Base-by-base conservation (phyloP, 768 basidiomycete genomes). In the Psilocybe cyanescens region DNA sequence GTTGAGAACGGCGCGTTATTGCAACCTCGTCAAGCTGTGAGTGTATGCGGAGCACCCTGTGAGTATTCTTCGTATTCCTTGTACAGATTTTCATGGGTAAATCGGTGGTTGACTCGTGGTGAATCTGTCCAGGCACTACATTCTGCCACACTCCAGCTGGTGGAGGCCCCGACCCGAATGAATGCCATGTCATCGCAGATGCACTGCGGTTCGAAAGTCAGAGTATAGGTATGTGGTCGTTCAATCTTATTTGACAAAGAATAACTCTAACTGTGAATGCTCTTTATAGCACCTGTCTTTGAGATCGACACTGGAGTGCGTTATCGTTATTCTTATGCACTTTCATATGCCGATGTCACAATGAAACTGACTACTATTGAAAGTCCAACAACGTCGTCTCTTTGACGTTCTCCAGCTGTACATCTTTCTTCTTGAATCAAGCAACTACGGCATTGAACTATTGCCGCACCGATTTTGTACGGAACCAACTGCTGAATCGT, bases 391-490 rank as follows among this genome's bases (percentile, higher is more conserved):
- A 68, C 79, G 48, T 59, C 48, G 65, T 72, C 12, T 75, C 66
- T 6, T 24, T 84, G 77, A 66, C 72, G 28, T 84, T 76, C 67
- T 35, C 67, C 9, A 75, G 69, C 61, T 84, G 81, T 71, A 66
- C 73, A 55, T 74, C 79, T 8, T 83, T 82, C 75, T 79, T 83
- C 69, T 69, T 80, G 53, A 82, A 84, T 67, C 83, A 83, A 65
- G 78, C 77, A 50, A 60, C 68, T 59, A 69, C 56, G 24, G 59
- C 70, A 17, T 65, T 82, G 35, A 68, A 69, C 17, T 84, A 81
- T 67, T 83, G 81, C 66, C 77, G 81, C 41, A 76, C 70, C 9
- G 78, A 81, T 65, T 83, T 78, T 75, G 81, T 82, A 67, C 57
- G 75, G 55, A 11, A 4, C 8, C 8, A 8, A 30, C 24, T 24